Percentiles rank a stretch among this genome's conserved stretches.
phyloP scores from a whole-genome alignment of 163 green algal genomes.

The Volvox carteri region DNA sequence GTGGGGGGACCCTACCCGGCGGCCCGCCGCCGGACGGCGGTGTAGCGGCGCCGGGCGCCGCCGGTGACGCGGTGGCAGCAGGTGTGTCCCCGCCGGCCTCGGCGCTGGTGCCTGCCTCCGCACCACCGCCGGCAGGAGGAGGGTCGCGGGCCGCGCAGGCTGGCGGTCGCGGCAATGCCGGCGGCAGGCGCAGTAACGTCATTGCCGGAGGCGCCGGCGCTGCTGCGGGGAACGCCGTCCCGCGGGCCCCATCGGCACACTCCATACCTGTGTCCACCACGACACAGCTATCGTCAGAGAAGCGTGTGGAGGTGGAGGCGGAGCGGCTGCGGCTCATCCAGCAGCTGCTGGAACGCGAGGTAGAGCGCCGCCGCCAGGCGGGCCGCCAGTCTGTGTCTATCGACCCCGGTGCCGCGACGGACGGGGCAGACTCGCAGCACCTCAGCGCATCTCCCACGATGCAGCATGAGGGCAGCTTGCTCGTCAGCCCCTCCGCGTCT shows the following conservation, averaged over 20 bases:
- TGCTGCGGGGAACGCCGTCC: neutral
- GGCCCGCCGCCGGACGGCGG: neutral
- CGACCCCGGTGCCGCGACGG: neutral
- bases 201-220: neutral
- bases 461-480: neutral
- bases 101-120: neutral
- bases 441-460: constrained; percentile 12
- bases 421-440: neutral
- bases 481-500: neutral
- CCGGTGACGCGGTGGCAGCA: neutral
- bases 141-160: neutral
- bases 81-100: neutral
- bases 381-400: neutral
- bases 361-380: constrained; percentile 19
- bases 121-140: neutral
- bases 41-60: neutral
- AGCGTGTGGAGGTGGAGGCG: constrained; percentile 71
- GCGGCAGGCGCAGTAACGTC: neutral
- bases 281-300: constrained; percentile 34
- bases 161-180: constrained; percentile 14
- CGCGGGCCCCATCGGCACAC: neutral
- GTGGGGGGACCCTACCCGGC: neutral
- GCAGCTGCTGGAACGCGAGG: constrained; percentile 55
- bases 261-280: neutral
- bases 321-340: constrained; percentile 71